Evolutionary conservation across 2,329 filamentous ascomycete genomes (phyloP).

Genomic region (Hirsutella thompsonii): DNA sequence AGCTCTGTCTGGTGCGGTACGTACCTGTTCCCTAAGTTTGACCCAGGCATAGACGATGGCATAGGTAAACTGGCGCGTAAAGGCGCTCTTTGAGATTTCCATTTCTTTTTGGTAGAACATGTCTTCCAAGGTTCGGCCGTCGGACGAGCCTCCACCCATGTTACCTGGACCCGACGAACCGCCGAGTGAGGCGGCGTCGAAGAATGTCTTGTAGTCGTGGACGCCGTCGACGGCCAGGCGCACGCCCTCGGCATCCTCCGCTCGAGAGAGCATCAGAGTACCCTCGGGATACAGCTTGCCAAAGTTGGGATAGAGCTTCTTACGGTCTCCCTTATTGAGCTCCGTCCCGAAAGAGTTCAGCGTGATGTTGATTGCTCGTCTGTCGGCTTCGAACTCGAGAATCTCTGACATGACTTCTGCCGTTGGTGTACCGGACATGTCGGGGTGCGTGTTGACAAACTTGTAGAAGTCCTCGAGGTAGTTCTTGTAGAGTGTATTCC

Average conservation of each 20-base stretch:
- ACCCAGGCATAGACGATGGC: slow-evolving; percentile 97
- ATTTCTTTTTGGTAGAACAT: slow-evolving; percentile 99
- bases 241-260: slow-evolving; percentile 91
- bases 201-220: slow-evolving; percentile 88
- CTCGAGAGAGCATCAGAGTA: slow-evolving; percentile 83
- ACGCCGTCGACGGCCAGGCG: slow-evolving; percentile 87
- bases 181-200: slow-evolving; percentile 76
- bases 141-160: slow-evolving; percentile 66
- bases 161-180: slow-evolving; percentile 65
- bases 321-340: slow-evolving; percentile 81
- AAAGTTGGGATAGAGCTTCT: slow-evolving; percentile 90
- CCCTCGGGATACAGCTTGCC: slow-evolving; percentile 89
- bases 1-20: slow-evolving; percentile 1
- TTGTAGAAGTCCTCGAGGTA: slow-evolving; percentile 96
- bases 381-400: slow-evolving; percentile 90
- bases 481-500: slow-evolving; percentile 98
- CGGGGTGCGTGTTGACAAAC: slow-evolving; percentile 82
- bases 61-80: slow-evolving; percentile 91
- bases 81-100: slow-evolving; percentile 91
- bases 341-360: slow-evolving; percentile 98
- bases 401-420: slow-evolving; percentile 93
- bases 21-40: slow-evolving; percentile 89
- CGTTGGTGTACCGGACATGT: slow-evolving; percentile 79
- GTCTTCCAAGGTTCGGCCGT: slow-evolving; percentile 87
- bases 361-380: slow-evolving; percentile 96